Base-by-base conservation (phyloP, 1,139 yeast species). In the Nakaseomyces sp. region DNA sequence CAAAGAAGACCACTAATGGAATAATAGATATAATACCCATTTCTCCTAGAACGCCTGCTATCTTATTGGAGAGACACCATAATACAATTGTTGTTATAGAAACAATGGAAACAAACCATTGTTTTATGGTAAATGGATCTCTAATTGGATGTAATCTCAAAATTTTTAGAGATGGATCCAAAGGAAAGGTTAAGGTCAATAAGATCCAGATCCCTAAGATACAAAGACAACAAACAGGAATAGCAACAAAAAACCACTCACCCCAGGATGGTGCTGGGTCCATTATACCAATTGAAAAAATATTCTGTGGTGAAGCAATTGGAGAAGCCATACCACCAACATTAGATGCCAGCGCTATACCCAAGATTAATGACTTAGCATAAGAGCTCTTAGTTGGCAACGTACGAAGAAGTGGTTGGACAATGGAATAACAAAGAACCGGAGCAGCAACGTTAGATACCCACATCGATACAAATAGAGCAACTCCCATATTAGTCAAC, bases 301-400 rank as follows among this genome's bases (percentile, higher is more conserved):
- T 85, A 63, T 89, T 89, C 61, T 89, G 97, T 3, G 97, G 97
- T 7, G 95, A 85, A 1, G 96, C 87, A 58, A 89, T 89, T 9
- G 97, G 97, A 2, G 96, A 86, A 0, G 95, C 83, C 94, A 88
- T 88, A 55, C 97, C 97, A 22, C 95, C 96, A 46, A 89, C 72
- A 60, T 89, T 87, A 4, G 95, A 83, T 2, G 96, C 93, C 45
- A 89, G 68, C 0, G 96, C 96, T 54, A 89, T 83, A 43, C 96
- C 96, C 42, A 89, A 68, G 38, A 89, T 84, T 55, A 89, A 70
- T 2, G 95, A 89, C 60, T 85, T 81, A 9, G 88, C 85, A 58
- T 86, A 86, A 4, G 78, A 75, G 9, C 89, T 81, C 5, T 79
- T 79, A 39, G 84, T 78, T 16, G 95, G 94, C 37, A 88, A 66